Evolutionary conservation across 768 basidiomycete species (phyloP).

Genomic region (Pisolithus microcarpus): DNA sequence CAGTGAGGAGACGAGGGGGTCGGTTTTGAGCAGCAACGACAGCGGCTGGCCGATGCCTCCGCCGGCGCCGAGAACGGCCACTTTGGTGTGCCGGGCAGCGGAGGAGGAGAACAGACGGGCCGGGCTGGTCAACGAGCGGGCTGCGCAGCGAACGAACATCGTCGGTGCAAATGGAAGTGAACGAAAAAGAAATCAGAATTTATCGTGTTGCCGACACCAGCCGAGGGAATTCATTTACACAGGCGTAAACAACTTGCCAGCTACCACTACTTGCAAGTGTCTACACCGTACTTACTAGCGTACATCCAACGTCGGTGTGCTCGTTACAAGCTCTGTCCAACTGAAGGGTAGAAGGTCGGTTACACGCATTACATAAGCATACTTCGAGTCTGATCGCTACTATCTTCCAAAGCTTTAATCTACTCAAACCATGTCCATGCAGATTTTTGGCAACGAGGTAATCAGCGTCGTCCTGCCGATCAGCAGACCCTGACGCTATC

Average conservation of each 20-base stretch:
- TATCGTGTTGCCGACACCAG: too few relatives aligned
- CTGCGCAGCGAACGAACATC: slow-evolving; percentile 64
- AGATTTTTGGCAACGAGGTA: slow-evolving; percentile 65
- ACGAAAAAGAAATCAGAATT: not conserved
- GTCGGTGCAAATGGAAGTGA: too few relatives aligned
- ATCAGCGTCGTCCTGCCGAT: not conserved
- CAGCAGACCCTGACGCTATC: slow-evolving; percentile 1
- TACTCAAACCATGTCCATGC: slow-evolving; percentile 47
- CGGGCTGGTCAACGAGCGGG: slow-evolving; percentile 48
- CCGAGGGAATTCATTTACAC: too few relatives aligned
- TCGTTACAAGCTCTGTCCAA: too few relatives aligned
- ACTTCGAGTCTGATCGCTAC: too few relatives aligned
- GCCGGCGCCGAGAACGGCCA: slow-evolving; percentile 95
- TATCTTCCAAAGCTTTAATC: not conserved
- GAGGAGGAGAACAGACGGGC: slow-evolving; percentile 74
- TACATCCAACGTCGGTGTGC: too few relatives aligned
- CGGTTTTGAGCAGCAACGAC: slow-evolving; percentile 84
- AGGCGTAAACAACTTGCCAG: too few relatives aligned
- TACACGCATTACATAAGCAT: too few relatives aligned
- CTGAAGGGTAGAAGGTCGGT: too few relatives aligned
- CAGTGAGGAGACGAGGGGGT: slow-evolving; percentile 77
- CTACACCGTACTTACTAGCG: too few relatives aligned
- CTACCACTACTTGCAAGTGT: too few relatives aligned
- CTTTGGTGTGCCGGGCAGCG: slow-evolving; percentile 68
- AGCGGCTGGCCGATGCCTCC: slow-evolving; percentile 99